These are phyloP conservation scores for Niveomyces coronatus DNA, from an alignment of 2,329 filamentous ascomycete species.

Conservation along the genomic window DNA sequence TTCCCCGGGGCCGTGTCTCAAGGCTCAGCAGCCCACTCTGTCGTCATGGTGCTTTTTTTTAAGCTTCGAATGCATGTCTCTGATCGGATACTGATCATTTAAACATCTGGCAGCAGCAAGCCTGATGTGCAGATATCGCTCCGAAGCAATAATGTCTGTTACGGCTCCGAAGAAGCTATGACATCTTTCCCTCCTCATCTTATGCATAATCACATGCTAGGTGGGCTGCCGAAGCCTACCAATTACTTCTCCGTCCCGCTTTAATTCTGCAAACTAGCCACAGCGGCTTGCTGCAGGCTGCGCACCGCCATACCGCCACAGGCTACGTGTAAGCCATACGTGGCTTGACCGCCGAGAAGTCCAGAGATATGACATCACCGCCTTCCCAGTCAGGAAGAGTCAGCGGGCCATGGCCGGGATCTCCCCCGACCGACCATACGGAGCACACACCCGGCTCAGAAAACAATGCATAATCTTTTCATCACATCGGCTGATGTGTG, in stretches of 20 bases:
- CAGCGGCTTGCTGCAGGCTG: not conserved
- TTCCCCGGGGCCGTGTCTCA: too few species aligned
- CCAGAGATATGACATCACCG: slow-evolving; percentile 5
- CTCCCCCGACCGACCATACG: not conserved
- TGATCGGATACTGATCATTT: slow-evolving; percentile 3
- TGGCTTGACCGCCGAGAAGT: slow-evolving; percentile 4
- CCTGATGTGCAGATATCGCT: not conserved
- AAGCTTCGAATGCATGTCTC: slow-evolving; percentile 8
- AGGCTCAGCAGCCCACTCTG: slow-evolving; percentile 6
- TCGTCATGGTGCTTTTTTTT: slow-evolving; percentile 10
- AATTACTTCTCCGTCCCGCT: too few species aligned
- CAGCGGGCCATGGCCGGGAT: not conserved
- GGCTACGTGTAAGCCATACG: not conserved
- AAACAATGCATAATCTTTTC: not conserved
- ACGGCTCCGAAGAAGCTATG: too few species aligned
- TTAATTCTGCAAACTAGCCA: too few species aligned
- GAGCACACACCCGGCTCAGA: not conserved
- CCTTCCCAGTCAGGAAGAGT: slow-evolving; percentile 8
- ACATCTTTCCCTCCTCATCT: too few species aligned
- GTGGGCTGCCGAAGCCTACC: too few species aligned
- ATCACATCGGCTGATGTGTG: slow-evolving; percentile 1
- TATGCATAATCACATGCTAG: too few species aligned
- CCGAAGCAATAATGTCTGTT: too few species aligned
- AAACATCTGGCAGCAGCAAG: too few species aligned
- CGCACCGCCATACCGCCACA: slow-evolving; percentile 6